Percentiles rank a stretch among this genome's conserved stretches.
phyloP scores from a whole-genome alignment of 345 rosid species.

The Brassica cretica region DNA sequence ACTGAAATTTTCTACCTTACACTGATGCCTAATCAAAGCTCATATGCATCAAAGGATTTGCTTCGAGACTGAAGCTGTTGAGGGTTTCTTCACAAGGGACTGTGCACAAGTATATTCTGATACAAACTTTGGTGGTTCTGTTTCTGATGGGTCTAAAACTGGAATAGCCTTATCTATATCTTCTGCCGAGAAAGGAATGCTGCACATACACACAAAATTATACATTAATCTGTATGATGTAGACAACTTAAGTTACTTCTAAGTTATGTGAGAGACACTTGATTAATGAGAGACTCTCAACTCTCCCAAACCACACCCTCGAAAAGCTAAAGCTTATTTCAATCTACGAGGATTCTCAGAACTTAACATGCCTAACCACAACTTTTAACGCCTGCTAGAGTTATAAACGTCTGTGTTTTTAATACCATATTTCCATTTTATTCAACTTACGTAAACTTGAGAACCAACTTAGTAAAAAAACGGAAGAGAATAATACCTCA shows the following conservation, averaged over 20 bases:
- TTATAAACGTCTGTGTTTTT: background rate
- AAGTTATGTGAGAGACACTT: background rate
- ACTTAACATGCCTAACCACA: background rate
- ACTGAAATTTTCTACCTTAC: background rate
- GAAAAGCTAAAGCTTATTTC: background rate
- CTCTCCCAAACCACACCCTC: background rate
- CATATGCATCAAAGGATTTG: constrained; percentile 31
- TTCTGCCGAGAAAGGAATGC: constrained; percentile 95
- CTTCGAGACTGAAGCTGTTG: constrained; percentile 26
- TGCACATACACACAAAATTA: constrained; percentile 27
- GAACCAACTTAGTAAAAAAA: background rate
- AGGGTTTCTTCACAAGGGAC: constrained; percentile 46
- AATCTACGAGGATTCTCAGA: background rate
- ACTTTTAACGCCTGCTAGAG: constrained; percentile 6
- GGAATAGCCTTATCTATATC: constrained; percentile 95
- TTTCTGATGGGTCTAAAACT: constrained; percentile 64
- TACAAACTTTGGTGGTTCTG: constrained; percentile 57
- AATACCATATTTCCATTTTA: background rate
- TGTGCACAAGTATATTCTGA: constrained; percentile 68
- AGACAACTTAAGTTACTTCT: background rate
- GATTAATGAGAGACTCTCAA: background rate
- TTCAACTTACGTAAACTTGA: background rate
- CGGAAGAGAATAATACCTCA: constrained; percentile 58
- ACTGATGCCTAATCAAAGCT: constrained; percentile 32
- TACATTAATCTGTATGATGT: background rate